Conservation (phyloP, 2,329 filamentous ascomycete genomes). For the Trichoderma polysporum region DNA sequence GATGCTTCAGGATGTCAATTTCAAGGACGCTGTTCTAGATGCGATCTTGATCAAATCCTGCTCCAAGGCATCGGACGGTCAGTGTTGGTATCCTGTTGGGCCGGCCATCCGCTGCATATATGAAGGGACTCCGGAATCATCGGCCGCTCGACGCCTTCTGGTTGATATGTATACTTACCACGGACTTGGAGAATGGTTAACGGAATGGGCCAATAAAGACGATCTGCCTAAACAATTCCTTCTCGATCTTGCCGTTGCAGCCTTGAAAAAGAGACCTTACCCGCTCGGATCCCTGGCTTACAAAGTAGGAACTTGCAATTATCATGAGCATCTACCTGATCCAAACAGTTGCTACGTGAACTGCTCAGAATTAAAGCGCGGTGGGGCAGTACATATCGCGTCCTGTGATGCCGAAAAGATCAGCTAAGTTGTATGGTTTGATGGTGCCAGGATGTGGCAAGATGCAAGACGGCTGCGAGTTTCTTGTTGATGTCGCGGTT, state of each 20-base stretch:
- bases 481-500: neutral
- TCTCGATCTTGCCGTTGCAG: neutral
- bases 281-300: neutral
- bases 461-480: neutral
- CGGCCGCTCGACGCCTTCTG: neutral
- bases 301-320: neutral
- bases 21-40: slow-evolving; percentile 17
- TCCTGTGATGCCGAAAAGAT: neutral
- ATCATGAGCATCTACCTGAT: neutral
- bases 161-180: slow-evolving; percentile 7
- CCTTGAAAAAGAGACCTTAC: neutral
- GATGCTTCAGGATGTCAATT: slow-evolving; percentile 13
- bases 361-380: neutral
- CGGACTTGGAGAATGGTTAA: neutral
- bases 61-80: neutral
- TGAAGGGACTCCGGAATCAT: neutral
- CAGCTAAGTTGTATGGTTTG: neutral
- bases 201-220: neutral
- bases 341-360: neutral
- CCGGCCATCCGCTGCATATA: slow-evolving; percentile 5
- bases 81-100: slow-evolving; percentile 6
- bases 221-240: slow-evolving; percentile 13
- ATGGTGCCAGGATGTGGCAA: neutral
- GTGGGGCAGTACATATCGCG: neutral
- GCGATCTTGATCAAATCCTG: slow-evolving; percentile 13